Conservation (phyloP, 75 land plant genomes). For the Gnetum montanum region DNA sequence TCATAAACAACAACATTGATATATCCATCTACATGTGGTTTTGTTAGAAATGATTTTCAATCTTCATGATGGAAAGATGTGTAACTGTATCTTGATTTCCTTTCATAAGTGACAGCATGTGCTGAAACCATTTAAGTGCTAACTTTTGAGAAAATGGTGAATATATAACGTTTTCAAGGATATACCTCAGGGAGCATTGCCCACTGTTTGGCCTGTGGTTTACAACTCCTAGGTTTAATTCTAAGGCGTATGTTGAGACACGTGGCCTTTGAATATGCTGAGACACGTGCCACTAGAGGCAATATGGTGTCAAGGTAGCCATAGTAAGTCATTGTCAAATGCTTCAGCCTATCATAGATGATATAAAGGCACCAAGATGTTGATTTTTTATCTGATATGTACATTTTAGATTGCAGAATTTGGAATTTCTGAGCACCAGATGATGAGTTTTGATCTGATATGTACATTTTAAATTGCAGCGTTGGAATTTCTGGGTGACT, state of each 20-base stretch:
- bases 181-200: too few species aligned
- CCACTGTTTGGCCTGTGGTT: too few species aligned
- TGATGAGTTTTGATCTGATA: not conserved
- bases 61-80: not conserved
- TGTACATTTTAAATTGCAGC: conserved; percentile 12
- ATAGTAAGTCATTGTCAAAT: not conserved
- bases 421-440: not conserved
- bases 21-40: not conserved
- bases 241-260: too few species aligned
- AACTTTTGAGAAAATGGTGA: too few species aligned
- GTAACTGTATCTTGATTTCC: too few species aligned
- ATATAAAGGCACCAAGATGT: not conserved
- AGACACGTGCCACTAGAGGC: too few species aligned
- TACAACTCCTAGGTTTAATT: too few species aligned
- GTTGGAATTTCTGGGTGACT: conserved; percentile 49
- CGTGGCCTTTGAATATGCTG: too few species aligned
- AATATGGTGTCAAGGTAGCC: not conserved
- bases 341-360: not conserved
- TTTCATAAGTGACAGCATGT: too few species aligned
- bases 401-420: not conserved
- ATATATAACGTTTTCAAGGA: too few species aligned
- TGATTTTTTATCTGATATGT: not conserved
- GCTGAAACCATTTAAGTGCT: too few species aligned
- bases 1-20: too few species aligned
- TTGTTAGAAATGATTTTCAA: not conserved